These are phyloP conservation scores for Arabidopsis lyrata DNA, from an alignment of 441 rosid genomes.

Conservation along the genomic window DNA sequence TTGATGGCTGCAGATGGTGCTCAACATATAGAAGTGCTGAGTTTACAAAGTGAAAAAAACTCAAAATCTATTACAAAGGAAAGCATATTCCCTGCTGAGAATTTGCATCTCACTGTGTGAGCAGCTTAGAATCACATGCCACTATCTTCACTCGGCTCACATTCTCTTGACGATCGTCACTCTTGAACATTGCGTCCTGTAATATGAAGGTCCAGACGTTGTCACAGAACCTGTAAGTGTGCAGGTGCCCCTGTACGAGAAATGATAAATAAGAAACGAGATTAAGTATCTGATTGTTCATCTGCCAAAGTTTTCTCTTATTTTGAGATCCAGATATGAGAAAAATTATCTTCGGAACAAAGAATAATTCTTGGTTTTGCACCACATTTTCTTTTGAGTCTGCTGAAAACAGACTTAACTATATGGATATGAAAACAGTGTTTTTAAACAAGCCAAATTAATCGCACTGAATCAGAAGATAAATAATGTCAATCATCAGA, in stretches of 20 bases:
- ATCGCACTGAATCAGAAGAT: background rate
- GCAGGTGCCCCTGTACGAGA: constrained; percentile 84
- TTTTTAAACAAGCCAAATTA: background rate
- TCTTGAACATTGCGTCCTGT: constrained; percentile 76
- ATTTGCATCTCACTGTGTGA: constrained; percentile 60
- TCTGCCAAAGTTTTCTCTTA: constrained; percentile 4
- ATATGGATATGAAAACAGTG: background rate
- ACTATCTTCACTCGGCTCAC: constrained; percentile 91
- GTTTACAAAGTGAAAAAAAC: constrained; percentile 41
- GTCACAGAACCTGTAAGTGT: constrained; percentile 99
- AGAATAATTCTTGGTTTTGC: background rate
- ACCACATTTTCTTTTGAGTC: background rate
- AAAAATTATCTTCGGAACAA: background rate
- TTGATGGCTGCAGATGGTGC: constrained; percentile 44
- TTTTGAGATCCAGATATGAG: constrained; percentile 1
- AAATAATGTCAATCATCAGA: constrained; percentile 7
- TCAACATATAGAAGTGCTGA: constrained; percentile 37
- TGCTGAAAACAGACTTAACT: background rate
- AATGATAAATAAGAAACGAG: constrained; percentile 7
- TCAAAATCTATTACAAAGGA: constrained; percentile 45
- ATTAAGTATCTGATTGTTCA: constrained; percentile 4
- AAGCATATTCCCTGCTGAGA: constrained; percentile 31
- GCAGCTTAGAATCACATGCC: constrained; percentile 96
- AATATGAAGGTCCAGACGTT: constrained; percentile 98
- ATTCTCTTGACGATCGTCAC: constrained; percentile 64